Evolutionary conservation across 441 rosid genomes (phyloP), one percentile per base, ranked within the genome.

Genomic region (Melianthus villosus): DNA sequence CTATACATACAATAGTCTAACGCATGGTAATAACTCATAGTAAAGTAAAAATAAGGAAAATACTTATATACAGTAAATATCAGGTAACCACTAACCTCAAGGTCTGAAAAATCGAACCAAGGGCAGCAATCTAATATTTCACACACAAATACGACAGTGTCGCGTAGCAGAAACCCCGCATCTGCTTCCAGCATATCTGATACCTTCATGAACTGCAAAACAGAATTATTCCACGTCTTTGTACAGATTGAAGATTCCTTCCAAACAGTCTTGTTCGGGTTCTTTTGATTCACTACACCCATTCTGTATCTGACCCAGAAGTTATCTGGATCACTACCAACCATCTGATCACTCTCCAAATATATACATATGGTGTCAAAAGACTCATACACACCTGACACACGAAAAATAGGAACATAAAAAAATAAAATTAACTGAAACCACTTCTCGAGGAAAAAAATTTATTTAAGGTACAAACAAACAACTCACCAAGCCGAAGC

Each of bases 211-310:
- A 85, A 91, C 59, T 91, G 99, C 67, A 91, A 53, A 56, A 91
- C 96, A 22, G 96, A 85, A 57, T 91, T 85, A 65, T 91, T 85
- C 99, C 96, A 85, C 20, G 99, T 91, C 78, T 85, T 91, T 18
- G 99, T 91, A 65, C 94, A 91, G 36, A 91, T 91, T 16, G 99
- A 91, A 61, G 99, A 91, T 64, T 91, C 99, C 72, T 85, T 91
- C 96, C 96, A 85, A 57, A 91, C 91, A 38, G 93, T 91, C 67
- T 80, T 91, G 46, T 79, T 67, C 2, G 92, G 78, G 62, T 69
- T 76, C 67, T 85, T 91, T 62, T 85, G 96, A 75, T 91, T 91
- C 47, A 79, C 75, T 46, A 91, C 80, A 39, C 94, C 93, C 93
- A 91, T 91, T 60, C 82, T 77, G 73, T 91, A 91, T 64, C 75